Evolutionary conservation across 306 rosid species (phyloP).

Genomic region (Castanea sativa): DNA sequence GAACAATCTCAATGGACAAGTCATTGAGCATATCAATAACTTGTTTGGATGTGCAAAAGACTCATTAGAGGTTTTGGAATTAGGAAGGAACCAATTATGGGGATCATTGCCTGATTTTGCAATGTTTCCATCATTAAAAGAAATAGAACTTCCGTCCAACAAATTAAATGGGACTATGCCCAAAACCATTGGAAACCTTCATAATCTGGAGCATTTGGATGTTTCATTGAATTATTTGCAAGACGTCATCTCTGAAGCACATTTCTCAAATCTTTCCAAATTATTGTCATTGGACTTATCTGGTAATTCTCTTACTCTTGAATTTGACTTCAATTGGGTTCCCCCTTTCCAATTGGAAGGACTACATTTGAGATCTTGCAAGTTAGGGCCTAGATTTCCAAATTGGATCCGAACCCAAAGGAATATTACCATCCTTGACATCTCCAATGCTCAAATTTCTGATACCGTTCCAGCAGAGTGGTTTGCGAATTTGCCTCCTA

Average conservation of each 20-base stretch:
- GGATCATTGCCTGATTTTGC: slow-evolving; percentile 12
- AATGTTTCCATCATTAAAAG: neutral
- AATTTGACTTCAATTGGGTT: neutral
- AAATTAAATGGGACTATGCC: neutral
- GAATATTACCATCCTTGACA: accelerated
- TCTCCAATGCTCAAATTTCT: neutral
- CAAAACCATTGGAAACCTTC: slow-evolving; percentile 2
- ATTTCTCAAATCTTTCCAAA: neutral
- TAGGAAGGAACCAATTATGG: neutral
- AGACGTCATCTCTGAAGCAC: neutral
- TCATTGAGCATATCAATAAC: neutral
- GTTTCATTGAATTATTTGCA: neutral
- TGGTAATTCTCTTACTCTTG: neutral
- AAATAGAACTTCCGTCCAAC: neutral
- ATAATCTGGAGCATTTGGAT: neutral
- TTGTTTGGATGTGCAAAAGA: neutral
- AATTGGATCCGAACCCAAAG: slow-evolving; percentile 6
- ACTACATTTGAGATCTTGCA: neutral
- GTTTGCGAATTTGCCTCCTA: no score
- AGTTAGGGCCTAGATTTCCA: slow-evolving; percentile 12
- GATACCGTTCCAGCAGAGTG: no score
- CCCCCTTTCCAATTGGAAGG: neutral
- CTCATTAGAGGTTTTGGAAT: neutral
- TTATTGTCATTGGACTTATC: neutral
- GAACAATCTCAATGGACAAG: no score